A percentile compares a stretch with the other conserved stretches of the same genome.
Evolutionary conservation across 495 filamentous ascomycete species (phyloP).

Genomic region (Pseudotulostoma volvatum): DNA sequence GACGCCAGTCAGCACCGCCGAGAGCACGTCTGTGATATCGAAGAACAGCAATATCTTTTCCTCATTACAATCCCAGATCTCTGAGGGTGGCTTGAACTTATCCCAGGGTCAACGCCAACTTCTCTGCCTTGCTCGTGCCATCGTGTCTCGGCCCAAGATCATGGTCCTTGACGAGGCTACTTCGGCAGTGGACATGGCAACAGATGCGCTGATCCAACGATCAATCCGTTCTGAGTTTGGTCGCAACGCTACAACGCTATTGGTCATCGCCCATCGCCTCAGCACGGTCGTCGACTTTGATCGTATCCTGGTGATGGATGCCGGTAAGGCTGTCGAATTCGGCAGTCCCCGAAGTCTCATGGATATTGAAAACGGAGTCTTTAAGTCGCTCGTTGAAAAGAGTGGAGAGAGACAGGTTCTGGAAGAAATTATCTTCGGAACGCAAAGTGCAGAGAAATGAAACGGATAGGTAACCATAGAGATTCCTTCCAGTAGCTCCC

Average conservation of each 20-base stretch:
- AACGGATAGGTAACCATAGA: too few relatives aligned
- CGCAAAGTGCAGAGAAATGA: too few relatives aligned
- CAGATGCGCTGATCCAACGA: conserved; percentile 55
- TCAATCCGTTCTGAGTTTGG: conserved; percentile 52
- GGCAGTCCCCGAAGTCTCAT: conserved; percentile 47
- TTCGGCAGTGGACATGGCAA: conserved; percentile 61
- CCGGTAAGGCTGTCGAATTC: conserved; percentile 48
- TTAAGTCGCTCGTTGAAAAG: conserved; percentile 49
- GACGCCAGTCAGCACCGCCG: conserved; percentile 5
- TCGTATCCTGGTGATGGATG: conserved; percentile 52
- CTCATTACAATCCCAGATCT: conserved; percentile 39
- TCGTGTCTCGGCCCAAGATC: conserved; percentile 53
- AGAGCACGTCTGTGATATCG: conserved; percentile 18
- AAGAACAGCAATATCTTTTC: conserved; percentile 38
- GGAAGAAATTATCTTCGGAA: conserved; percentile 34
- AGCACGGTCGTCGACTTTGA: conserved; percentile 67
- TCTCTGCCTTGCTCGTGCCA: conserved; percentile 62
- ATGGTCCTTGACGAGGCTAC: conserved; percentile 75
- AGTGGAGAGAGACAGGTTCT: conserved; percentile 47
- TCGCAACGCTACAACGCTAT: conserved; percentile 33
- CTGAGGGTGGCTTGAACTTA: conserved; percentile 54
- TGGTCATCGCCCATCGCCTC: conserved; percentile 65
- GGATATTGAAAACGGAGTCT: conserved; percentile 32
- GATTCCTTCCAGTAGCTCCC: too few relatives aligned
- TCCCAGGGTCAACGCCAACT: conserved; percentile 70